phyloP scores from a whole-genome alignment of 2,329 filamentous ascomycete species.

The Ceratocystis huliohia region DNA sequence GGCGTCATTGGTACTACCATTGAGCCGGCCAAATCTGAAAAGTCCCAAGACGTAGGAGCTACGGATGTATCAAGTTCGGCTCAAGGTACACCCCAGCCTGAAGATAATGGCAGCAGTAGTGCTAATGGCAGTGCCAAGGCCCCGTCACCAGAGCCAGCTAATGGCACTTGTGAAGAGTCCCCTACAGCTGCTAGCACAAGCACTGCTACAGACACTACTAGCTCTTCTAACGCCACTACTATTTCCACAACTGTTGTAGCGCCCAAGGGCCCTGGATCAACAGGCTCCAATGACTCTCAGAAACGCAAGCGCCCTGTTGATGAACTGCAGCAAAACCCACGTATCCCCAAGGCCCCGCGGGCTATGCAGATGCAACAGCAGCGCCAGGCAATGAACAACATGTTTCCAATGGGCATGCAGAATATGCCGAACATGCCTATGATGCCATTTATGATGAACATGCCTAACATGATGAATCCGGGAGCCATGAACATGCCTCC shows the following conservation, averaged over 20 bases:
- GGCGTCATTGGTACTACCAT: constrained; percentile 14
- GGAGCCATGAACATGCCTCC: constrained; percentile 25
- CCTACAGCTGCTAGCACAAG: background rate
- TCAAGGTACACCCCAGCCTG: constrained; percentile 25
- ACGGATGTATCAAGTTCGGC: constrained; percentile 20
- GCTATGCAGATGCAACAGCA: constrained; percentile 48
- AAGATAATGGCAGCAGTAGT: constrained; percentile 24
- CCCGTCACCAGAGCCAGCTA: constrained; percentile 11
- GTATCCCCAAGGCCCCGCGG: constrained; percentile 50
- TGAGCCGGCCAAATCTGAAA: constrained; percentile 13
- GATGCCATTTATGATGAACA: constrained; percentile 31
- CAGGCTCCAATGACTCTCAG: constrained; percentile 28
- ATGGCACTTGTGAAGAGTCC: background rate
- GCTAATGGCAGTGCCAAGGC: constrained; percentile 8
- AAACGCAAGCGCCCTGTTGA: constrained; percentile 73
- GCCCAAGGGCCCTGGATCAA: background rate
- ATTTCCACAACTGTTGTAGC: background rate
- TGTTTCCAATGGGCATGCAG: constrained; percentile 31
- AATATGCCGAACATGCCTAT: constrained; percentile 28
- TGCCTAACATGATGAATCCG: constrained; percentile 26
- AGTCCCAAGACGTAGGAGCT: constrained; percentile 14
- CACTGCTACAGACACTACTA: constrained; percentile 1
- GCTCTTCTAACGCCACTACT: constrained; percentile 4
- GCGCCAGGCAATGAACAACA: constrained; percentile 35
- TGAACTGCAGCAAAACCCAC: constrained; percentile 51